Evolutionary conservation across 2,329 filamentous ascomycete species (phyloP), one percentile per base, ranked within the genome.

Genomic region (Ophiostoma himal-ulmi): DNA sequence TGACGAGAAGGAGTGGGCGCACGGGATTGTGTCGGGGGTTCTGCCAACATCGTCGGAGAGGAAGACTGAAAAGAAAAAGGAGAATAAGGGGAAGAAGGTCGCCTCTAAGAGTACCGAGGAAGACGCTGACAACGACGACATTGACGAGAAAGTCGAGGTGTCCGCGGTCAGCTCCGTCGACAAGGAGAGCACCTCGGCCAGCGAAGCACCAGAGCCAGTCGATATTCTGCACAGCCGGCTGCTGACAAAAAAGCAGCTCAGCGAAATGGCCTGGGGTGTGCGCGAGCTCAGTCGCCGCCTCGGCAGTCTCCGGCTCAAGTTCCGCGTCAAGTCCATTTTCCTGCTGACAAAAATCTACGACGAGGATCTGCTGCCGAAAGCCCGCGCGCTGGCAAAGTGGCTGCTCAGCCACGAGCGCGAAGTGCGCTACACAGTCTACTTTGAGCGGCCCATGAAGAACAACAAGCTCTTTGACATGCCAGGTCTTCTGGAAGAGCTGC

Each of bases 221-320:
- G 74, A 79, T 41, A 75, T 72, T 7, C 75, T 85, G 60, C 84
- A 86, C 76, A 88, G 85, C 71, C 86, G 94, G n/a, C 86, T 97
- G 68, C 84, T 98, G 74, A 97, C 94, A 1, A 98, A 98, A 82
- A 93, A 92, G 78, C 93, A 99, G 79, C 84, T 99, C 60, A 93
- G 91, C 17, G 95, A 98, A 76, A 98, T 99, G 94, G 94, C 94
- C 0, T 94, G 94, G 88, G 94, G 94, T 36, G 95, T 98, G 71
- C 86, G 95, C 67, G 93, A 97, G 79, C 82, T 99, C 71, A 94
- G 92, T 39, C 91, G 96, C 77, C 90, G 92, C 72, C 81, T 98
- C 71, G 91, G 92, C 68, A 93, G 89, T 79, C 89, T 98, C 78
- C 88, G 90, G 71, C 83, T 99, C 73, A 91, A 90, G 78, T 88